A percentile compares a stretch with the other conserved stretches of the same genome.
Evolutionary conservation across 495 filamentous ascomycete species (phyloP).

Genomic region (Penicillium verhagenii): DNA sequence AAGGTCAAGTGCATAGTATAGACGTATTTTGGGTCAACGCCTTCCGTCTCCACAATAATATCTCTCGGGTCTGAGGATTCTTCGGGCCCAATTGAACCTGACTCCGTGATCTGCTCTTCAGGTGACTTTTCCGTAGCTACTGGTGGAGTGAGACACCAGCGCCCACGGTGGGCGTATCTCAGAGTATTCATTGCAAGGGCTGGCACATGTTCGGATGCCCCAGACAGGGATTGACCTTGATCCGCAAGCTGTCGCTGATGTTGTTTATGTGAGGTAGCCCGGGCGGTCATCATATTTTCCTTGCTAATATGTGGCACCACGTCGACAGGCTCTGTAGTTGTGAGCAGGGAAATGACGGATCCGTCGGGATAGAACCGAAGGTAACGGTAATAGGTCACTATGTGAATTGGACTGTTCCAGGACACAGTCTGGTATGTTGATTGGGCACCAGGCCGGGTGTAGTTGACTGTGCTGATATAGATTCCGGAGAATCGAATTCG

Average conservation of each 20-base stretch:
- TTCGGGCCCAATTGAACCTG: constrained; percentile 7
- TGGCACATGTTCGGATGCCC: constrained; percentile 34
- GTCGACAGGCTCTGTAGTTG: constrained; percentile 76
- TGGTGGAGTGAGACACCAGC: constrained; percentile 57
- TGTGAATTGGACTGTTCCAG: constrained; percentile 86
- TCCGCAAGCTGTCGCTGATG: constrained; percentile 37
- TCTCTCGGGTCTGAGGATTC: constrained; percentile 37
- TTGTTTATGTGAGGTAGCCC: constrained; percentile 26
- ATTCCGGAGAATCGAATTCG: constrained; percentile 90
- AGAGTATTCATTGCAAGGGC: constrained; percentile 44
- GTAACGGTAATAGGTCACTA: constrained; percentile 97
- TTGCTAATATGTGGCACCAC: constrained; percentile 73
- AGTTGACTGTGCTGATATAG: constrained; percentile 97
- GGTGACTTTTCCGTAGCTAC: constrained; percentile 14
- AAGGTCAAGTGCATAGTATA: constrained; percentile 77
- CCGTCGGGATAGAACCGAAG: constrained; percentile 93
- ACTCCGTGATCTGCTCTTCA: background rate
- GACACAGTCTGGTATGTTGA: constrained; percentile 51
- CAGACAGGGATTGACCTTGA: constrained; percentile 36
- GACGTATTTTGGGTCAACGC: constrained; percentile 69
- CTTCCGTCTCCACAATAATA: constrained; percentile 83
- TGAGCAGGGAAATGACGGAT: constrained; percentile 71
- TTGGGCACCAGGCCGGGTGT: constrained; percentile 75
- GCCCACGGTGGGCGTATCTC: constrained; percentile 59
- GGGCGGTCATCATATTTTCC: constrained; percentile 44